Conservation (phyloP, 2,329 filamentous ascomycete species). For the Celoporthe dispersa region DNA sequence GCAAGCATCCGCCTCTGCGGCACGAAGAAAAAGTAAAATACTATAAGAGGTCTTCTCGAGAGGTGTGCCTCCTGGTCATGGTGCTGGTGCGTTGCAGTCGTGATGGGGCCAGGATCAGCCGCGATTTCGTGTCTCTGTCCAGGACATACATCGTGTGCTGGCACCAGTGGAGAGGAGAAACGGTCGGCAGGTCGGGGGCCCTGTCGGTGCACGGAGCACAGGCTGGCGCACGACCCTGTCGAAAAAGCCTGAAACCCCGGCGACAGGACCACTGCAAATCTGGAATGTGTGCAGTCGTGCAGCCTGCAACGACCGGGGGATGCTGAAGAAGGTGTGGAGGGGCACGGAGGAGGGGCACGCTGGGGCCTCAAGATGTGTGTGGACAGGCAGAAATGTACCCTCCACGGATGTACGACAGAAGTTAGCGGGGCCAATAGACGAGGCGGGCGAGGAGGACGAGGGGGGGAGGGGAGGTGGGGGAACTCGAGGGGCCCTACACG, state of each 20-base stretch:
- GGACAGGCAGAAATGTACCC: neutral
- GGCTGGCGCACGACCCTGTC: constrained; percentile 18
- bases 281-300: constrained; percentile 10
- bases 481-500: constrained; percentile 26
- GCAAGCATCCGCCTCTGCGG: neutral
- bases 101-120: constrained; percentile 13
- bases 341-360: constrained; percentile 12
- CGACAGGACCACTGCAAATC: constrained; percentile 23
- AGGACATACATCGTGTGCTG: constrained; percentile 10
- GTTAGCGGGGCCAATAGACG: constrained; percentile 22
- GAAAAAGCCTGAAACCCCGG: constrained; percentile 17
- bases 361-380: neutral
- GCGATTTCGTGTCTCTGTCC: constrained; percentile 7
- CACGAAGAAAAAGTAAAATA: neutral
- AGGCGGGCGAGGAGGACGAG: constrained; percentile 1
- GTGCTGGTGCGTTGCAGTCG: neutral
- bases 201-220: constrained; percentile 26
- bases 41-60: neutral
- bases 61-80: neutral
- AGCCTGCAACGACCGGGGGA: constrained; percentile 19
- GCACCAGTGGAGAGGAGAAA: constrained; percentile 11
- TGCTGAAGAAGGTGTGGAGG: constrained; percentile 12
- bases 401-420: constrained; percentile 18
- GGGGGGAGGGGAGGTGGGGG: constrained; percentile 6
- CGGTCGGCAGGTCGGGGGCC: constrained; percentile 5